Evolutionary conservation across 306 rosid genomes (phyloP), one percentile per base, ranked within the genome.

Genomic region (Hylodesmum podocarpum): DNA sequence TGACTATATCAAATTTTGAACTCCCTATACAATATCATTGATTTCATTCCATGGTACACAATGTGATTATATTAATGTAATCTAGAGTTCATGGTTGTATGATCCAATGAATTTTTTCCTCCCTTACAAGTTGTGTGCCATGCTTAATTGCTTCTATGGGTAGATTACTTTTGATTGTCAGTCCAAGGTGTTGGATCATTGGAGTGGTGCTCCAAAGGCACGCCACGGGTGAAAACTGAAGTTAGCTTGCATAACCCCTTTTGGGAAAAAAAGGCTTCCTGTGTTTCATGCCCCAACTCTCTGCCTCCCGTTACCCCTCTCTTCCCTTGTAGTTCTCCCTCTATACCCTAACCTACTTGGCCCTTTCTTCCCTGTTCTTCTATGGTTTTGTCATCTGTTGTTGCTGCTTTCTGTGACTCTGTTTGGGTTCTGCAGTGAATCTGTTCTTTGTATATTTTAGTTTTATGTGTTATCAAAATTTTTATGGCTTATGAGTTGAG

Each of bases 1-100:
- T 33, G 24, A 22, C 73, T 57, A 36, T 65, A 65, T 54, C 51
- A 70, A 53, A 65, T 25, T 73, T 73, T 73, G 44, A 36, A 70
- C n/a, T 19, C 24, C 18, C 44, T 47, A 6, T 61, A 25, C 28
- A 14, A 49, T 46, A 44, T 14, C 13, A 21, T 47, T 58, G n/a
- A 70, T 54, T 40, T 21, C 63, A 70, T 54, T 40, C 15, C 63
- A 70, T 34, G 34, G 13, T 31, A 37, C 43, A 36, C 47, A 19
- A 51, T 47, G 5, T 63, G 63, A 34, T 22, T 40, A 24, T 70
- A 70, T 49, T 9, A 10, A 22, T 36, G 66, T 24, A 3, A 65
- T 24, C 28, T 51, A 1, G 21, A 57, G 39, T 28, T 57, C 64
- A 57, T 27, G 64, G 19, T 27, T 57, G 19, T 27, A 13, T 14